phyloP scores from a whole-genome alignment of 208 protist species.

The Acanthamoeba healyi region DNA sequence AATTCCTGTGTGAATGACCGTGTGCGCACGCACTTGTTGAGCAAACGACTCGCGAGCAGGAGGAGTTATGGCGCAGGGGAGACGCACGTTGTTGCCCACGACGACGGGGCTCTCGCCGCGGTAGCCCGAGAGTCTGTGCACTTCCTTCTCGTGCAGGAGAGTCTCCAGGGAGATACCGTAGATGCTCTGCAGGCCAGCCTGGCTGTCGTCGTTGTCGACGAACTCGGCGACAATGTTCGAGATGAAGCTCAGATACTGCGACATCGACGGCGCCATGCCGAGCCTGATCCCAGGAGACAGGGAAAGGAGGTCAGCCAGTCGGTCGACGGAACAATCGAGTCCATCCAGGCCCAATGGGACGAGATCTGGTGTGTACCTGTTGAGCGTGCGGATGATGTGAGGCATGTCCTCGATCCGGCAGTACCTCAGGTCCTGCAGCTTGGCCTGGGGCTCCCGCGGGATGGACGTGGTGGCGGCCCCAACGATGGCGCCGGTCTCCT shows the following conservation, averaged over 20 bases:
- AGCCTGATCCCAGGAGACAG: conserved; percentile 66
- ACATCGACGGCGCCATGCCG: conserved; percentile 85
- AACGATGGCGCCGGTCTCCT: conserved; percentile 87
- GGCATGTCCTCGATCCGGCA: conserved; percentile 74
- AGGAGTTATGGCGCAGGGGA: not conserved
- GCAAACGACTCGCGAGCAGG: not conserved
- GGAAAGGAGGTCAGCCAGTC: too few relatives aligned
- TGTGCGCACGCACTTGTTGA: not conserved
- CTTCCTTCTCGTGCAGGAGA: conserved; percentile 81
- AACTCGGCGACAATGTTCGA: conserved; percentile 86
- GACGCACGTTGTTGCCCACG: conserved; percentile 82
- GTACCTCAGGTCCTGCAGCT: conserved; percentile 53
- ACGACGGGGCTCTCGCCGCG: conserved; percentile 84
- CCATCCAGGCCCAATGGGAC: too few relatives aligned
- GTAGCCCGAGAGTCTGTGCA: conserved; percentile 85
- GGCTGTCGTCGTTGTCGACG: conserved; percentile 72
- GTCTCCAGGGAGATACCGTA: conserved; percentile 87
- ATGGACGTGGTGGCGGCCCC: conserved; percentile 88
- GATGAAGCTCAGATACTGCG: conserved; percentile 85
- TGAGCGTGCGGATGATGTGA: conserved; percentile 71
- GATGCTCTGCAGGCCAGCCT: conserved; percentile 80
- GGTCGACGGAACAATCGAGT: too few relatives aligned
- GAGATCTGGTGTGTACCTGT: conserved; percentile 9
- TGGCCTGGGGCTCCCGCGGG: conserved; percentile 56
- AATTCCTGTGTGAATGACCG: conserved; percentile 44